A percentile compares a stretch with the other conserved stretches of the same genome.
Evolutionary conservation across 1,284 basidiomycete genomes (phyloP).

Genomic region (Rhodotorula sp.): DNA sequence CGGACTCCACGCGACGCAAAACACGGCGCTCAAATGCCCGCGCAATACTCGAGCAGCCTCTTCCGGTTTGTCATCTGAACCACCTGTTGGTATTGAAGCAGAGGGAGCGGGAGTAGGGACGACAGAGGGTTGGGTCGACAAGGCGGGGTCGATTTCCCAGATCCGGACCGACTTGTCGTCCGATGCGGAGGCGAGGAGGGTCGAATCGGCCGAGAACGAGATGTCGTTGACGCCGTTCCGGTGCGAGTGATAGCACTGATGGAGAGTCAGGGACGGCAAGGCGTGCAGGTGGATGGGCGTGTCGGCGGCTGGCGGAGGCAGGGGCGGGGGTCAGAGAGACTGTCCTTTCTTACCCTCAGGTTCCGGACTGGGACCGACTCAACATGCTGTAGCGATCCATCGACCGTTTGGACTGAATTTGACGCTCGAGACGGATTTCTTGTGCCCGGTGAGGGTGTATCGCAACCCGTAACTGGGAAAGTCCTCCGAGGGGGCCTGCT

Average conservation of each 20-base stretch:
- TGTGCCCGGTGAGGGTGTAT: conserved; percentile 53
- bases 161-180: conserved; percentile 82
- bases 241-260: conserved; percentile 26
- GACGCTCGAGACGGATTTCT: conserved; percentile 51
- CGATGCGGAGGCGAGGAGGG: conserved; percentile 80
- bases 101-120: not conserved
- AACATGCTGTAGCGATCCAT: conserved; percentile 52
- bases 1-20: conserved; percentile 87
- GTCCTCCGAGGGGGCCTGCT: not conserved
- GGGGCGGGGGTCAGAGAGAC: not conserved
- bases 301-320: conserved; percentile 31
- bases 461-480: conserved; percentile 39
- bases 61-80: not conserved
- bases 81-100: not conserved
- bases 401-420: conserved; percentile 53
- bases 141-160: conserved; percentile 63
- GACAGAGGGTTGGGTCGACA: conserved; percentile 6
- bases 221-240: conserved; percentile 74
- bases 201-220: conserved; percentile 76
- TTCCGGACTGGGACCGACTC: conserved; percentile 16
- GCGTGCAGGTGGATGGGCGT: conserved; percentile 32
- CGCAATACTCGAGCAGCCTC: conserved; percentile 42
- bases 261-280: conserved; percentile 31
- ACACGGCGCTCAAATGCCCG: conserved; percentile 90
- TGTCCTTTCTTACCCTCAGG: not conserved